phyloP scores from a whole-genome alignment of 192 early-diverging fungal species.

The Coemansia erecta region DNA sequence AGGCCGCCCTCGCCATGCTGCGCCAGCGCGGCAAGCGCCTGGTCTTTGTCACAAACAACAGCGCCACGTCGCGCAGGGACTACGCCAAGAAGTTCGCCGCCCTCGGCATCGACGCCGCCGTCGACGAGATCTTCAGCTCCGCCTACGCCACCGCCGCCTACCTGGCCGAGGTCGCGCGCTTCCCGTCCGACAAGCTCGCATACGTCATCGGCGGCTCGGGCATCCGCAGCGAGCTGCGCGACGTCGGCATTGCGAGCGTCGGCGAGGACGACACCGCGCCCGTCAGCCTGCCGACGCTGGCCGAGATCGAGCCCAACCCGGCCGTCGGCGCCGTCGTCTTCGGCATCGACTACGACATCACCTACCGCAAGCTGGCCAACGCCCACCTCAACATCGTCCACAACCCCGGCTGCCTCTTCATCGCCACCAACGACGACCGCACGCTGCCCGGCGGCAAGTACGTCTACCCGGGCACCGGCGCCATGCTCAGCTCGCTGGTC shows the following conservation, averaged over 20 bases:
- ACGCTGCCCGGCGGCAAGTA: slow-evolving; percentile 81
- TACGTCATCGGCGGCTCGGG: slow-evolving; percentile 91
- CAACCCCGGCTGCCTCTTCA: slow-evolving; percentile 73
- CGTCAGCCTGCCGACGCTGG: slow-evolving; percentile 55
- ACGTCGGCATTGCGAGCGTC: slow-evolving; percentile 67
- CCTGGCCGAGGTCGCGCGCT: slow-evolving; percentile 74
- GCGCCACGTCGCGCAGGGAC: slow-evolving; percentile 76
- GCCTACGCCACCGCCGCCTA: slow-evolving; percentile 92
- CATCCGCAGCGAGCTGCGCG: slow-evolving; percentile 79
- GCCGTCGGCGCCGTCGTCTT: slow-evolving; percentile 88
- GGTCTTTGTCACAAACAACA: slow-evolving; percentile 99
- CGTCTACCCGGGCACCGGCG: slow-evolving; percentile 80
- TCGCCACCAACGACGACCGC: slow-evolving; percentile 90
- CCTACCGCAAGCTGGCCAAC: slow-evolving; percentile 90
- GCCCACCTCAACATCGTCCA: slow-evolving; percentile 80
- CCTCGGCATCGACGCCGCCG: slow-evolving; percentile 73
- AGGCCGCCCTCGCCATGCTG: slow-evolving; percentile 71
- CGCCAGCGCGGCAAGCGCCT: slow-evolving; percentile 78
- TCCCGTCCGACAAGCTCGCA: slow-evolving; percentile 85
- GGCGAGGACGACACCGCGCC: slow-evolving; percentile 58
- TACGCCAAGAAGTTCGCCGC: slow-evolving; percentile 82
- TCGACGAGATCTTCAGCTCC: slow-evolving; percentile 90
- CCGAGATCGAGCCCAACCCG: slow-evolving; percentile 59
- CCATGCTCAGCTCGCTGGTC: slow-evolving; percentile 72
- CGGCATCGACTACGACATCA: slow-evolving; percentile 90